Conservation (phyloP, 495 filamentous ascomycete genomes). For the Margaritispora aquatica region DNA sequence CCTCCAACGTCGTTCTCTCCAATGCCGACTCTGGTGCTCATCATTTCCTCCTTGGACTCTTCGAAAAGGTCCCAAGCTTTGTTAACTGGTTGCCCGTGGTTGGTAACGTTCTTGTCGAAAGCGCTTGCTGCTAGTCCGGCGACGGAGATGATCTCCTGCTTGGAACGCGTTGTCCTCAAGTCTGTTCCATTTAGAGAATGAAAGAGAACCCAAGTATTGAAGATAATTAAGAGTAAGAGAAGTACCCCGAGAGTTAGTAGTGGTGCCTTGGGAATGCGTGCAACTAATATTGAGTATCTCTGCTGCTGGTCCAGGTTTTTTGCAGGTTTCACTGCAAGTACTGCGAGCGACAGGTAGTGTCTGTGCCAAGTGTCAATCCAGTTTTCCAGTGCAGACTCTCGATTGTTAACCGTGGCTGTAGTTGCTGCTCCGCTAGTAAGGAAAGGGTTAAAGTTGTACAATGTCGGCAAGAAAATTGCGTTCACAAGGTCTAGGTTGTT, state of each 20-base stretch:
- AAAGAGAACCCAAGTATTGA: neutral
- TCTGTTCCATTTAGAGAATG: neutral
- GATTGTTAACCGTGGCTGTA: neutral
- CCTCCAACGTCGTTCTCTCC: neutral
- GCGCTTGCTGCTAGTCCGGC: neutral
- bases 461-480: neutral
- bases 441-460: neutral
- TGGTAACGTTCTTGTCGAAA: neutral
- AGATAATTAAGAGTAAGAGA: neutral
- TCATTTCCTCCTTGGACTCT: neutral
- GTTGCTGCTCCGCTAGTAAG: neutral
- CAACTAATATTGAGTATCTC: neutral
- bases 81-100: neutral
- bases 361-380: constrained; percentile 2
- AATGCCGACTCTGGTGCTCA: neutral
- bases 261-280: constrained; percentile 4
- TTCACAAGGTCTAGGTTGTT: neutral
- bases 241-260: neutral
- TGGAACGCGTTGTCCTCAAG: neutral
- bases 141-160: neutral
- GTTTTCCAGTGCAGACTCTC: neutral
- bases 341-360: neutral
- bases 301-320: constrained; percentile 1
- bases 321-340: neutral
- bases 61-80: neutral